Conservation (phyloP, 1,139 yeast genomes). For the Scheffersomyces quercinus region DNA sequence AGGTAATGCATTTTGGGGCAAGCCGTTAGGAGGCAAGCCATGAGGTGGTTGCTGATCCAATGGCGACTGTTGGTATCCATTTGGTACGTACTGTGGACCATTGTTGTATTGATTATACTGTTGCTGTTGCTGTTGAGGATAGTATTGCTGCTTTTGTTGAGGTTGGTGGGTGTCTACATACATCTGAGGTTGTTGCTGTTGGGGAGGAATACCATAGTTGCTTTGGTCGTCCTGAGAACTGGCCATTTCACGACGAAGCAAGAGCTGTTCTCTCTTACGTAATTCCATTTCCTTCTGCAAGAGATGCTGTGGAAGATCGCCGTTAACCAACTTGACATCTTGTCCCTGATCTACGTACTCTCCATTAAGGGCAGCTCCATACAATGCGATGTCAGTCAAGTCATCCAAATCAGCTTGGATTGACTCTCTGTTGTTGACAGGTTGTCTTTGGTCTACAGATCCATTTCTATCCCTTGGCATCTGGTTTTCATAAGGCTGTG, state of each 20-base stretch:
- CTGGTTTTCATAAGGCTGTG: no score
- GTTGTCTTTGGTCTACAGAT: background rate
- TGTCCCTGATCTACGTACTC: slow-evolving; percentile 11
- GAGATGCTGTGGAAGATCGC: slow-evolving; percentile 6
- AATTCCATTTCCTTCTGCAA: slow-evolving; percentile 40
- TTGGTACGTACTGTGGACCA: slow-evolving; percentile 4
- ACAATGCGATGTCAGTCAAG: slow-evolving; percentile 46
- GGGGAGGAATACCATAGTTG: background rate
- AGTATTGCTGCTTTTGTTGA: slow-evolving; percentile 7
- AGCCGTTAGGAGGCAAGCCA: slow-evolving; percentile 37
- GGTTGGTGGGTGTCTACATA: slow-evolving; percentile 5
- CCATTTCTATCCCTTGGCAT: background rate
- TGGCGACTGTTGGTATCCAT: slow-evolving; percentile 3
- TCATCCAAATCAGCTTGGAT: slow-evolving; percentile 38
- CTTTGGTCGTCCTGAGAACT: background rate
- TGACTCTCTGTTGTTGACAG: slow-evolving; percentile 3
- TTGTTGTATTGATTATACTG: slow-evolving; percentile 3
- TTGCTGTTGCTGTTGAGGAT: slow-evolving; percentile 9
- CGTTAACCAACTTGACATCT: slow-evolving; percentile 7
- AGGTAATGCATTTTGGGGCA: slow-evolving; percentile 31
- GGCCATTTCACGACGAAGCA: slow-evolving; percentile 39
- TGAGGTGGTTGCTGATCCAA: slow-evolving; percentile 27
- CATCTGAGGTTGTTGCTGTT: slow-evolving; percentile 4
- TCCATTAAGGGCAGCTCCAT: slow-evolving; percentile 36
- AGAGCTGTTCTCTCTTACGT: slow-evolving; percentile 44